Evolutionary conservation across 495 filamentous ascomycete species (phyloP), one percentile per base, ranked within the genome.

Genomic region (Aspergillus panamensis): DNA sequence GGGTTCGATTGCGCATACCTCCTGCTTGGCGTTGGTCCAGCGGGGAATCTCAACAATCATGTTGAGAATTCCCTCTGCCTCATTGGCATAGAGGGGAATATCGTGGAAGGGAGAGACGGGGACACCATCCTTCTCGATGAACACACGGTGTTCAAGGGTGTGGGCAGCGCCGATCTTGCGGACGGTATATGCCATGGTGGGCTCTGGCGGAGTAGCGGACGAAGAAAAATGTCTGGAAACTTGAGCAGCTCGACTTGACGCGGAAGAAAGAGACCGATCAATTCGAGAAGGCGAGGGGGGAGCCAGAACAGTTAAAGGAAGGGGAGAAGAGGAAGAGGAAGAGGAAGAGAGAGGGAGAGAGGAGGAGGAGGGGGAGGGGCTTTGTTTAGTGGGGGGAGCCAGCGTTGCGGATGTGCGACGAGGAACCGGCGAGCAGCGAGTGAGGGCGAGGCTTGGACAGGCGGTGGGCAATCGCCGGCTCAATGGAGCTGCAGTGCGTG

Each of bases 11-110:
- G 39, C 30, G 45, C 70, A 53, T 79, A 95, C 93, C 88, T 98
- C 94, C 76, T 92, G 87, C 87, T 99, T 99, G 65, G 88, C 95
- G 79, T 99, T 99, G 73, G 92, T 96, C 95, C 95, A 99, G 77
- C 95, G 85, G 44, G 95, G 95, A 68, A 97, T 96, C 85, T 97
- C 95, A 60, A 97, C 95, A 51, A 99, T 77, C 95, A 99, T 99
- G 85, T 99, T 99, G 67, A 97, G 82, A 67, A 99, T 74, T 65
- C 87, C 95, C 82, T 96, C 82, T 79, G 95, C 86, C 70, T 86
- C 77, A 71, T 99, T 96, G 83, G 95, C 94, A 65, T 89, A 97
- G 67, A 99, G 88, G 40, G 95, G 95, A 57, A 99, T 90, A 66
- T 99, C 95, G 84, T 99, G 95, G 85, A 97, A 99, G 61, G 92